phyloP scores from a whole-genome alignment of 768 basidiomycete genomes.

The Tricholoma bakamatsutake region DNA sequence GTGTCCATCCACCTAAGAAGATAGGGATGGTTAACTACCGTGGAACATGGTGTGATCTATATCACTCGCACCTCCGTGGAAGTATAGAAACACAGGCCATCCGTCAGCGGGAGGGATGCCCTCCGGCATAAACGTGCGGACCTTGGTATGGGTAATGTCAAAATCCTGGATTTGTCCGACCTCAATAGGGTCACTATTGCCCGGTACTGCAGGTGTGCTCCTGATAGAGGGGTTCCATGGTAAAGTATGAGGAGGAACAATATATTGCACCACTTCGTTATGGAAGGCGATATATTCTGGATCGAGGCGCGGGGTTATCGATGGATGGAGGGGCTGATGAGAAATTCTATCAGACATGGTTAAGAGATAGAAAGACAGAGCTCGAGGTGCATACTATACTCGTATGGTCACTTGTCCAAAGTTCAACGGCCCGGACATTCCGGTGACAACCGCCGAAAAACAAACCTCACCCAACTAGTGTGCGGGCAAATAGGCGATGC shows the following conservation, averaged over 20 bases:
- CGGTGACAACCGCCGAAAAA: background rate
- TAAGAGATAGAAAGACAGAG: no score
- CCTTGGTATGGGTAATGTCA: constrained; percentile 42
- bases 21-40: no score
- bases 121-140: constrained; percentile 62
- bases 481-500: no score
- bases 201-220: constrained; percentile 32
- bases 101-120: constrained; percentile 17
- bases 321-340: constrained; percentile 40
- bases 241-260: constrained; percentile 35
- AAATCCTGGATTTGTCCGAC: constrained; percentile 54
- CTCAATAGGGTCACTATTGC: constrained; percentile 21
- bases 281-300: constrained; percentile 31
- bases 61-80: background rate
- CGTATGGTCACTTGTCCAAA: background rate
- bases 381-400: no score
- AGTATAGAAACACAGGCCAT: background rate
- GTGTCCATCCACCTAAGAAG: constrained; percentile 64
- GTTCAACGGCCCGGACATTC: background rate
- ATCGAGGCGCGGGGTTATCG: constrained; percentile 51
- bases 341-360: background rate
- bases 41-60: no score
- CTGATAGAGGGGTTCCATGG: constrained; percentile 61
- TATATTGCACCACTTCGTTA: constrained; percentile 27
- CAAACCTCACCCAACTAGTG: no score